phyloP scores from a whole-genome alignment of 1,284 basidiomycete genomes.

The Apiotrichum porosum region DNA sequence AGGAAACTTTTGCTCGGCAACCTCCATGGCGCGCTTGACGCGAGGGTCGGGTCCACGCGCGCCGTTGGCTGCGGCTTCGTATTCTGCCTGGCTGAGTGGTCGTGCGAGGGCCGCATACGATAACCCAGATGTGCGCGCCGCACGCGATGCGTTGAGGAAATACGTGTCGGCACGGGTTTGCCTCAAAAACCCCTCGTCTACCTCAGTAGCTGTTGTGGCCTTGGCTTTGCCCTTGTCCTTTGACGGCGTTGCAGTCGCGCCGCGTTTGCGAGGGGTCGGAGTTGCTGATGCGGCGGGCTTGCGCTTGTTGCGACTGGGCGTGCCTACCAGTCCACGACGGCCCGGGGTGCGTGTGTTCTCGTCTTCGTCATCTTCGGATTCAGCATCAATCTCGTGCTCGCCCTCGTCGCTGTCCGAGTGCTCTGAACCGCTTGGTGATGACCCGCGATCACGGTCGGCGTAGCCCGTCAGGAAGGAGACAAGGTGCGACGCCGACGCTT shows the following conservation, averaged over 20 bases:
- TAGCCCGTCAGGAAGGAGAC: conserved; percentile 45
- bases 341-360: conserved; percentile 6
- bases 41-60: conserved; percentile 11
- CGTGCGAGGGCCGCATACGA: conserved; percentile 67
- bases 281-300: conserved; percentile 17
- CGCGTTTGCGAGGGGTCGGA: conserved; percentile 18
- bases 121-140: conserved; percentile 66
- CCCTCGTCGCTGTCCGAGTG: conserved; percentile 19
- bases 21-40: conserved; percentile 26
- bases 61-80: conserved; percentile 24
- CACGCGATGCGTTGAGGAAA: conserved; percentile 60
- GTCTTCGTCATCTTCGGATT: conserved; percentile 22
- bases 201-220: conserved; percentile 5
- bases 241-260: conserved; percentile 5
- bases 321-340: conserved; percentile 18
- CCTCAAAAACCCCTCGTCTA: conserved; percentile 40
- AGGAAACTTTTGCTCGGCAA: conserved; percentile 4
- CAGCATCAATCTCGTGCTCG: conserved; percentile 27
- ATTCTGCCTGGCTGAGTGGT: conserved; percentile 51
- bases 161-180: conserved; percentile 67
- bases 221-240: conserved; percentile 2
- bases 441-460: conserved; percentile 16
- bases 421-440: conserved; percentile 18
- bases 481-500: conserved; percentile 25
- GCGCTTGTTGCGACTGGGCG: conserved; percentile 22